Evolutionary conservation across 2,329 filamentous ascomycete genomes (phyloP), one percentile per base, ranked within the genome.

Genomic region (Colletotrichum sp.): DNA sequence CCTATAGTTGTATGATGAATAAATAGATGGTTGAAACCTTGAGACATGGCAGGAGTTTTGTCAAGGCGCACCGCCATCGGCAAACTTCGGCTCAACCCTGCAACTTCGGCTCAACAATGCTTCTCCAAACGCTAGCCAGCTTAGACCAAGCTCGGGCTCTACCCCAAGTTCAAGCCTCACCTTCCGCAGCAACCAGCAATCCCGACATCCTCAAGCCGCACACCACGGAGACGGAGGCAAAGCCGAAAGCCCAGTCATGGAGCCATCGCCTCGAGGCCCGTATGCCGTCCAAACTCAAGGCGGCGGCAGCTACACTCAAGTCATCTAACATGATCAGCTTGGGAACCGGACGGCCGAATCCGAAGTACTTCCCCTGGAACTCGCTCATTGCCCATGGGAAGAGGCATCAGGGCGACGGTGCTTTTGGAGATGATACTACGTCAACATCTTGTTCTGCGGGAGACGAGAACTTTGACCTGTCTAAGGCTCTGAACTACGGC

Each of bases 81-180:
- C 62, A 65, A 65, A 32, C 62, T 65, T 39, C 62, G 59, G 59
- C 62, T 64, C 34, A 64, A 34, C 21, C n/a, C 44, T 49, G 18
- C 59, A 52, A 52, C 36, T 66, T 32, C 36, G 36, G 28, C 10
- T 24, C 39, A 66, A 66, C 16, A 10, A 66, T 66, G 39, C 36
- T 52, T 66, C 39, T 52, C 26, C 24, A 52, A 34, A 32, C 63
- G 24, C 39, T 30, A 52, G 63, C 39, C 10, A 49, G 18, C 24
- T 15, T 64, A n/a, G 36, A 66, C 8, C 36, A 49, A 66, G 36
- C 63, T 66, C 36, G 63, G 36, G 26, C 26, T 28, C 30, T 52
- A 13, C 36, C 63, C 59, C 28, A 32, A 63, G 59, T 32, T 8
- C 36, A 24, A 66, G 36, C 21, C 0, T n/a, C 34, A 52, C 7